Evolutionary conservation across 768 basidiomycete species (phyloP).

Genomic region (Thelephora aurantiotincta): DNA sequence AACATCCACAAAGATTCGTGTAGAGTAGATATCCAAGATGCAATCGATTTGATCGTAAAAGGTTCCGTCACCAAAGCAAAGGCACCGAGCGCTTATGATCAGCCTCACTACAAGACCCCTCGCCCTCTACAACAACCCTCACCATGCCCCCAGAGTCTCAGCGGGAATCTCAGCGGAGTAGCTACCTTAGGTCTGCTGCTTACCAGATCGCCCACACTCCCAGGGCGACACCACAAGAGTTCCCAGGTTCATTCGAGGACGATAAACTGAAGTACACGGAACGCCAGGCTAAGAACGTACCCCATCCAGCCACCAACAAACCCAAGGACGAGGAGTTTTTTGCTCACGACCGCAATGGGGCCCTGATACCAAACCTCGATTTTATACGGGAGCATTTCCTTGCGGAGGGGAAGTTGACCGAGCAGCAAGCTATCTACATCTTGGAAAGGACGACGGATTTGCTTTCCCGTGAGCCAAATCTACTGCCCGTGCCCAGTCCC

Average conservation of each 20-base stretch:
- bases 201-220: not conserved
- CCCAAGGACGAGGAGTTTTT: slow-evolving; percentile 15
- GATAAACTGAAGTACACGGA: not conserved
- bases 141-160: too few species aligned
- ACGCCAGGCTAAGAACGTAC: slow-evolving; percentile 2
- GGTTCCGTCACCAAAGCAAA: not conserved
- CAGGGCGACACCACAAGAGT: not conserved
- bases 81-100: too few species aligned
- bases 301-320: slow-evolving; percentile 10
- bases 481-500: slow-evolving; percentile 77
- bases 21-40: too few species aligned
- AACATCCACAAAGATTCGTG: too few species aligned
- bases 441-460: slow-evolving; percentile 52
- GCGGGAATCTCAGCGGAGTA: not conserved
- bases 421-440: slow-evolving; percentile 77
- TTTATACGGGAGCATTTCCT: slow-evolving; percentile 87
- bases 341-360: slow-evolving; percentile 26
- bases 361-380: slow-evolving; percentile 54
- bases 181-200: not conserved
- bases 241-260: not conserved
- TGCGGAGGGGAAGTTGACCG: slow-evolving; percentile 69
- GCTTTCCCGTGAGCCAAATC: slow-evolving; percentile 65
- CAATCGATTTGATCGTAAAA: not conserved
- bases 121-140: too few species aligned
- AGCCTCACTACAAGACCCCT: too few species aligned